Evolutionary conservation across 441 rosid genomes (phyloP), one percentile per base, ranked within the genome.

Genomic region (Pelargonium exstipulatum): DNA sequence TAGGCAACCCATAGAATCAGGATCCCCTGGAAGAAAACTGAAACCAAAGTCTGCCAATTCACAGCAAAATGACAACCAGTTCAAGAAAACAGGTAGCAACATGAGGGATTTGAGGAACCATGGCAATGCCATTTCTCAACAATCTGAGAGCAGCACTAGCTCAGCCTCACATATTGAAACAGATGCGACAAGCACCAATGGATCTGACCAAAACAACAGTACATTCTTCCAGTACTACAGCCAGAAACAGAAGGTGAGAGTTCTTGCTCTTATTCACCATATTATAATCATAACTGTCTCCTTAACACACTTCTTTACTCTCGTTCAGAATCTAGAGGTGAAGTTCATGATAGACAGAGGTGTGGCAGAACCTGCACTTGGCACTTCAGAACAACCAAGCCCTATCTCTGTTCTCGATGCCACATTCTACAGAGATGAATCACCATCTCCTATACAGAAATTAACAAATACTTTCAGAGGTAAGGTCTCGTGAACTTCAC

Each of bases 401-500:
- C 99, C 97, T 1, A 85, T 92, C 70, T 90, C 99, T 45, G 92
- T 95, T 71, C 97, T 95, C 22, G 97, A 92, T 81, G 84, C 90
- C 71, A 67, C 91, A 74, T 83, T 87, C 74, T 86, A 81, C 10
- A 76, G 79, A 69, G 98, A 92, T 67, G 98, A 92, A 69, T 80
- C 83, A 69, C 95, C 93, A 73, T 90, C 95, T 26, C 98, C 98
- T 3, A 84, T 90, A 76, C 87, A 85, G 80, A 88, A 84, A 83
- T 87, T 77, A 77, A 78, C 95, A 77, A 76, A 74, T 62, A 79
- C 74, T 76, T 85, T 86, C 68, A 83, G 80, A 83, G 99, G 98
- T 90, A 69, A 81, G 74, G 32, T 71, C 67, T 66, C 18, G 1
- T 5, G 4, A 32, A 32, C 18, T 64, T 51, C 57, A 22, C 45